These are phyloP conservation scores for Hypoxylon sp. DNA, from an alignment of 2,329 filamentous ascomycete genomes.

Conservation along the genomic window DNA sequence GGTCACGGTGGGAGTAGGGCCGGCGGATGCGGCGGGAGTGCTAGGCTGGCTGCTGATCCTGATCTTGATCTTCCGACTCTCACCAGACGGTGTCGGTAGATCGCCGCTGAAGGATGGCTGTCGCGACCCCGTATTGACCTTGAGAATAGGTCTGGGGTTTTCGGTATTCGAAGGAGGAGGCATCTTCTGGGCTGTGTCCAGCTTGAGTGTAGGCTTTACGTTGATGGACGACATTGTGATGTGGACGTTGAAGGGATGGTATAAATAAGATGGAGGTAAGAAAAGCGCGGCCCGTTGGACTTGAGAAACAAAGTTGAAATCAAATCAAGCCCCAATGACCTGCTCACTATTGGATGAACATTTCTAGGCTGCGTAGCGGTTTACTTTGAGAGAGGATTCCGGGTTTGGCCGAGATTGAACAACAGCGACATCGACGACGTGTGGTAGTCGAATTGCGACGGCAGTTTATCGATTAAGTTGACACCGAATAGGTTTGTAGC, in stretches of 20 bases:
- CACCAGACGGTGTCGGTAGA: conserved; percentile 48
- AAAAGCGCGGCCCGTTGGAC: background rate
- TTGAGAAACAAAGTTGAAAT: conserved; percentile 5
- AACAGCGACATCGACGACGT: background rate
- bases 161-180: conserved; percentile 48
- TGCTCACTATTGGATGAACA: background rate
- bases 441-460: background rate
- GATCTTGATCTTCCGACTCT: conserved; percentile 56
- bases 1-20: conserved; percentile 45
- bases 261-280: background rate
- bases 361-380: background rate
- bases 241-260: conserved; percentile 4
- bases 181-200: conserved; percentile 49
- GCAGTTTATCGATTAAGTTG: background rate
- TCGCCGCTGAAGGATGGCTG: conserved; percentile 49
- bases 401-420: background rate
- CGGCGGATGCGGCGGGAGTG: conserved; percentile 47
- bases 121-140: conserved; percentile 50
- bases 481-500: no score
- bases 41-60: conserved; percentile 53
- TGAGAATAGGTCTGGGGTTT: conserved; percentile 51
- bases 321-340: background rate
- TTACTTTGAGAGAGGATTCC: background rate
- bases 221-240: conserved; percentile 47
- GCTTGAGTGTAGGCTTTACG: conserved; percentile 49